Evolutionary conservation across 202 grass and related monocot genomes (phyloP), one percentile per base, ranked within the genome.

Genomic region (Schoenoplectus tabernaemontani): DNA sequence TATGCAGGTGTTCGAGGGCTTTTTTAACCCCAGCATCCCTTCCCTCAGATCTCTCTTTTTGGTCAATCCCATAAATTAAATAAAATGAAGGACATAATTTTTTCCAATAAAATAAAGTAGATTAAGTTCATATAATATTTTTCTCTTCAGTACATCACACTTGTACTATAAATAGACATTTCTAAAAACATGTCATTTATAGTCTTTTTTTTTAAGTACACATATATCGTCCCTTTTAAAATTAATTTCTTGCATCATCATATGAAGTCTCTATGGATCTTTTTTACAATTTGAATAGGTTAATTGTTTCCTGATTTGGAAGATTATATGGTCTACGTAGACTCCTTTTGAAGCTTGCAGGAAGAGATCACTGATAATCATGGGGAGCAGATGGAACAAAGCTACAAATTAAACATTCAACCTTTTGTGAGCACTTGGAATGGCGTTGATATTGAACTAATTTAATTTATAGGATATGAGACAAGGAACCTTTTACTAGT

Each of bases 331-430:
- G 60, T 47, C 80, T 91, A 86, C 33, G 13, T 53, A 82, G 61
- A 30, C 34, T 53, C 8, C 37, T 72, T 81, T 66, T 84, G 19
- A 85, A 61, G 37, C 62, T 78, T 85, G 76, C 67, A 64, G 48
- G 41, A 57, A 56, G 81, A 89, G 78, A 96, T 88, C 66, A 92
- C 85, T 89, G 79, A 87, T 78, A 78, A 92, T 87, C 82, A 88
- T 86, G 85, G 87, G 83, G 85, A 81, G 81, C 87, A 96, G 83
- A 96, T 86, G 83, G 92, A 96, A 96, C 92, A 96, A 92, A 90
- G 83, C 85, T 85, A 88, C 82, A 44, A 82, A 34, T n/a, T 83
- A 50, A 85, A 33, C 76, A 69, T 88, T 64, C 81, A 51, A 90
- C 92, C 92, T 96, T 96, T 88, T 88, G 85, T 85, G 85, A 96